Base-by-base conservation (phyloP, 805 yeast genomes). In the Lachancea nothofagi region DNA sequence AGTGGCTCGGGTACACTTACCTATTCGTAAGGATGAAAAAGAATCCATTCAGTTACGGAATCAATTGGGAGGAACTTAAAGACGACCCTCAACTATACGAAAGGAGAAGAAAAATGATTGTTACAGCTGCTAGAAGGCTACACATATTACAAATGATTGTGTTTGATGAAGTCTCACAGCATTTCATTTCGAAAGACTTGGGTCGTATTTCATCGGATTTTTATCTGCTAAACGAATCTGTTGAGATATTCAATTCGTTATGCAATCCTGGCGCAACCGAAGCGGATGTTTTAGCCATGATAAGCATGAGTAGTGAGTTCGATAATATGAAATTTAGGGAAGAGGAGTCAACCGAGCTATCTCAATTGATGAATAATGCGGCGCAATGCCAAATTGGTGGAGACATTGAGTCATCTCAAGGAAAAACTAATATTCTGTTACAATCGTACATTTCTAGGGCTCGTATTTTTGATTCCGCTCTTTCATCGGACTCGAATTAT, bases 1-100 rank as follows among this genome's bases (percentile, higher is more conserved):
- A 81, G 47, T 93, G 99, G 99, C 69, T 93, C n/a, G 97, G 98
- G 3, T 93, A 94, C 53, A 93, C 98, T 0, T 93, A 93, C 55
- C 70, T 93, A 75, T 81, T 77, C 65, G 97, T 90, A 3, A 69
- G 99, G 42, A 93, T 93, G 98, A 77, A 83, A 43, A 84, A 87
- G 55, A 90, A 88, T 48, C 98, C 99, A 2, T 80, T 88, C 56
- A 81, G 83, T 0, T 93, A 93, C 55, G 98, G 95, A 20, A 77
- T 94, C 33, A 86, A 78, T 33, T 88, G 96, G 93, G 76, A 75
- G 46, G 95, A 87, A 47, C 57, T 94, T 1, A 75, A 77, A 18
- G 80, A 80, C 14, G 99, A 93, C 59, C 95, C 96, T 0, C 72
- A 78, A 48, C 66, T 93, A 27, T 77, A 80, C 36, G 81, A 77